These are phyloP conservation scores for Cokeromyces recurvatus DNA, from an alignment of 371 early-diverging fungal genomes.

Conservation along the genomic window DNA sequence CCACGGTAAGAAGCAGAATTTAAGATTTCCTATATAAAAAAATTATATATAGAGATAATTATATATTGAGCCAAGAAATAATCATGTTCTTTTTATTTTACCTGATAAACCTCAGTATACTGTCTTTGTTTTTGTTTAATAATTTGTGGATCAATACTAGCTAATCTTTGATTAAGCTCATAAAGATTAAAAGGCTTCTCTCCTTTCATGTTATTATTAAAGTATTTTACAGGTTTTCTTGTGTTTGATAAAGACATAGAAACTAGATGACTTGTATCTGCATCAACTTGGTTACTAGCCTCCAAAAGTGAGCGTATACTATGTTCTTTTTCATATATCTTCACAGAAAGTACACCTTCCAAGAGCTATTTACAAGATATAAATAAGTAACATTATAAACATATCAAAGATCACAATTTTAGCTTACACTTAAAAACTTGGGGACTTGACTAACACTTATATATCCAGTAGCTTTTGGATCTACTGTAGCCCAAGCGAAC, in stretches of 20 bases:
- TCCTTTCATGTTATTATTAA: constrained; percentile 10
- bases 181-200: constrained; percentile 26
- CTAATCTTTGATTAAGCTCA: constrained; percentile 24
- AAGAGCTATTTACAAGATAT: too few species aligned
- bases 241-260: constrained; percentile 9
- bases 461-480: constrained; percentile 48
- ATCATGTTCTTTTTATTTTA: constrained; percentile 4
- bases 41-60: background rate
- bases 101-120: constrained; percentile 41
- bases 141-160: constrained; percentile 29
- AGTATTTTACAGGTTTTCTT: background rate
- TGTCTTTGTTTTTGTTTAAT: constrained; percentile 28
- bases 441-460: constrained; percentile 37
- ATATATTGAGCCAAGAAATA: too few species aligned
- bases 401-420: background rate
- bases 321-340: constrained; percentile 37
- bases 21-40: constrained; percentile 22
- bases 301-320: constrained; percentile 28
- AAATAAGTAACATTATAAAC: background rate
- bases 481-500: constrained; percentile 41
- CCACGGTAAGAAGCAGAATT: constrained; percentile 24
- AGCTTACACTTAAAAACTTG: constrained; percentile 32
- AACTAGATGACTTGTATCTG: constrained; percentile 15
- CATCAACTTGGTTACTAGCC: constrained; percentile 19
- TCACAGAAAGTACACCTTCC: constrained; percentile 40